A percentile compares a stretch with the other conserved stretches of the same genome.
These are phyloP conservation scores for Kalmusia sp. DNA, from an alignment of 2,329 filamentous ascomycete species.

Conservation along the genomic window DNA sequence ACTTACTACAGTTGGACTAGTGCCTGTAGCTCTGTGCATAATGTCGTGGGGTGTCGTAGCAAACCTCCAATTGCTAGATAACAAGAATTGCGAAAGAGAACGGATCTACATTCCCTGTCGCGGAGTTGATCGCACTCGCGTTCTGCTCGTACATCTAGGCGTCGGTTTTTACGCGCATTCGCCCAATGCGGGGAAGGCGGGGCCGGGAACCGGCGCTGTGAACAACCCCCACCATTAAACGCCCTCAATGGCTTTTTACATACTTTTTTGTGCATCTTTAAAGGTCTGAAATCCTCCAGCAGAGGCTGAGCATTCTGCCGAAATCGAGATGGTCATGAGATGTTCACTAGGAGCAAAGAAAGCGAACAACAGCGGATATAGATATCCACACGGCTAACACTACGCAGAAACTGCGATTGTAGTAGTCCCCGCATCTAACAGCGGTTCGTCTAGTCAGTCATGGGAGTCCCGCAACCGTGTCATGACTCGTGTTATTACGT, in stretches of 20 bases:
- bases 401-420: neutral
- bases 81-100: too few relatives aligned
- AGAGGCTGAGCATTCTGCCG: neutral
- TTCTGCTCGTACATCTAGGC: too few relatives aligned
- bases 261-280: too few relatives aligned
- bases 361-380: neutral
- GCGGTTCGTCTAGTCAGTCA: slow-evolving; percentile 6
- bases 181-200: neutral
- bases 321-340: neutral
- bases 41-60: too few relatives aligned
- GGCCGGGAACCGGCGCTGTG: neutral
- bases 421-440: neutral
- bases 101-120: too few relatives aligned
- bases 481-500: neutral
- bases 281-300: too few relatives aligned
- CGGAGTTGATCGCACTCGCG: too few relatives aligned
- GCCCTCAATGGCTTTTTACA: too few relatives aligned
- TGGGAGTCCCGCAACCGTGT: neutral
- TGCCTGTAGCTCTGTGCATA: too few relatives aligned
- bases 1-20: neutral
- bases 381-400: neutral
- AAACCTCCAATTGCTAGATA: neutral
- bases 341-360: neutral
- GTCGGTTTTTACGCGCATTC: neutral
- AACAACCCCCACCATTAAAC: neutral